Conservation (phyloP, 2,329 filamentous ascomycete species). For the Alternaria sp. region DNA sequence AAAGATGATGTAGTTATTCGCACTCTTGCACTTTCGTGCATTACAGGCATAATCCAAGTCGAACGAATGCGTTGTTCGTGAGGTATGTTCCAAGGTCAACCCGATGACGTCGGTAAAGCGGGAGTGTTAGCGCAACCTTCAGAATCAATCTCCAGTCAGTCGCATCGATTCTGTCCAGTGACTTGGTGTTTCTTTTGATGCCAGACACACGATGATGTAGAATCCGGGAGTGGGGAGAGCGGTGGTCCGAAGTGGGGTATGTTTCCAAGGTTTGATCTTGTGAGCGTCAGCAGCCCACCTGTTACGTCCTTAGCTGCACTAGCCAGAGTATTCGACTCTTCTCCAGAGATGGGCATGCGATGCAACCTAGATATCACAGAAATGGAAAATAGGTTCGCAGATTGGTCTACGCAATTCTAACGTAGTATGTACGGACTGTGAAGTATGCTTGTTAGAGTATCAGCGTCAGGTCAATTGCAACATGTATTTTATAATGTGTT, state of each 20-base stretch:
- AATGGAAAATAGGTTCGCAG: not conserved
- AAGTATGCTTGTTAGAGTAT: not conserved
- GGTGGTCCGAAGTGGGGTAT: constrained; percentile 11
- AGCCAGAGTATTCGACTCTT: not conserved
- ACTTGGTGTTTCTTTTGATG: not conserved
- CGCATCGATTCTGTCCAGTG: not conserved
- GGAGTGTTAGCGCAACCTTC: not conserved
- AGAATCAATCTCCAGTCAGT: not conserved
- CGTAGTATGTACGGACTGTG: not conserved
- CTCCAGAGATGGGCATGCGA: not conserved
- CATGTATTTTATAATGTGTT: not conserved
- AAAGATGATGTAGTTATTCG: not conserved
- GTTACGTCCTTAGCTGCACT: not conserved
- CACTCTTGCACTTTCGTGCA: not conserved
- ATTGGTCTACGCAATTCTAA: not conserved
- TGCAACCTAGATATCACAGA: not conserved
- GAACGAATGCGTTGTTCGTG: constrained; percentile 4
- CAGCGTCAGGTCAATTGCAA: not conserved
- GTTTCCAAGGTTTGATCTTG: constrained; percentile 15
- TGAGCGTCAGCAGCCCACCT: constrained; percentile 13
- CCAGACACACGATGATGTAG: not conserved
- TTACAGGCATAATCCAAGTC: constrained; percentile 14
- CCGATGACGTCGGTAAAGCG: constrained; percentile 15
- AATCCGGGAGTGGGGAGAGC: not conserved
- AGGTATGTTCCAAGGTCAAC: constrained; percentile 13